Base-by-base conservation (phyloP, 169 alveolate species). In the Cryptosporidium ryanae region DNA sequence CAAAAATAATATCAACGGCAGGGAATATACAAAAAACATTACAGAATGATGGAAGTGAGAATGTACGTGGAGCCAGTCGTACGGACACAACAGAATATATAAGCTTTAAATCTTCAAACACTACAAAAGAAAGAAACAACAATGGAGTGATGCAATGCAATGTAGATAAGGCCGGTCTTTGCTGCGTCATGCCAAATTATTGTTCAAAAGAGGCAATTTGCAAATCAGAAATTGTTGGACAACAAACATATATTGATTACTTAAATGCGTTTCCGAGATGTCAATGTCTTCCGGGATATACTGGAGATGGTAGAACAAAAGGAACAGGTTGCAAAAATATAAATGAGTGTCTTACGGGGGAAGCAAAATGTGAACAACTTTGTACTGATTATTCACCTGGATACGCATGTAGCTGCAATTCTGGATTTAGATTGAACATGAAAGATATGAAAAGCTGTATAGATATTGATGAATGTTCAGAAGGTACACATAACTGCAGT, bases 381-480 rank as follows among this genome's bases (percentile, higher is more conserved):
- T 87, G 92, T 65, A 49, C 67, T 25, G 92, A 87, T 57, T 65
- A 65, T 48, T 59, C 87, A 23, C 87, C 87, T 18, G 87, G 87
- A 34, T 76, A 76, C 46, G 87, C 87, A 23, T 76, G 87, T 23
- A 61, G 87, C 49, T 76, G 87, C n/a, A 59, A 59, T 21, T 8
- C 25, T 25, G 87, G 87, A 43, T 76, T 44, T 46, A 76, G 71
- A 29, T 46, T 76, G 7, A 76, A 76, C 50, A 32, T 38, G 5
- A 76, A 38, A 59, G 87, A 76, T 38, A 38, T 76, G 71, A 76
- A 61, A 44, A 29, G 65, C 7, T 76, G 87, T 59, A 55, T 76
- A 17, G 94, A 91, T 49, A 70, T 91, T 38, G 91, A 91, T 82
- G 94, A 91, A 50, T 91, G 94, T 81, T 66, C 87, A 10, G 67